Conservation (phyloP, 2,329 filamentous ascomycete genomes). For the Ramularia endophylla region DNA sequence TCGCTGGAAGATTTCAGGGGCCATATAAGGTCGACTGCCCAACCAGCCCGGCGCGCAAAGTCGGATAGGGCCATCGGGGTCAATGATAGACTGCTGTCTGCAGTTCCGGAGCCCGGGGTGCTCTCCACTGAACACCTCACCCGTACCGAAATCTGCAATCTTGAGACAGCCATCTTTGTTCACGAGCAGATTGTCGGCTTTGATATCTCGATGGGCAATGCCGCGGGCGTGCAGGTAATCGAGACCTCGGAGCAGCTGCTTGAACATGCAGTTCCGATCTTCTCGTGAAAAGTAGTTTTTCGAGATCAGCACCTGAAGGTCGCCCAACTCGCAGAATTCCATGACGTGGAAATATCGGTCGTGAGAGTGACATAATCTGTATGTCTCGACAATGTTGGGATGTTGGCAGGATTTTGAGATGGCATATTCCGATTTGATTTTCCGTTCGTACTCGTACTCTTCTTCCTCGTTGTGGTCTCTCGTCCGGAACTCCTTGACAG, state of each 20-base stretch:
- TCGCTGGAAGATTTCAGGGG: conserved; percentile 74
- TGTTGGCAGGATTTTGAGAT: conserved; percentile 81
- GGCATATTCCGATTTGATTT: conserved; percentile 86
- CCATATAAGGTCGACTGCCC: conserved; percentile 80
- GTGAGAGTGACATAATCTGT: conserved; percentile 64
- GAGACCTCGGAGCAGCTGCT: conserved; percentile 78
- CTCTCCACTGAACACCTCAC: conserved; percentile 75
- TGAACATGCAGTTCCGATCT: conserved; percentile 79
- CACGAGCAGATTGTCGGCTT: conserved; percentile 79
- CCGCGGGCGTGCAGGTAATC: conserved; percentile 76
- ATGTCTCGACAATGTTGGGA: conserved; percentile 78
- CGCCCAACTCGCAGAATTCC: conserved; percentile 82
- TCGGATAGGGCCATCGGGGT: conserved; percentile 65
- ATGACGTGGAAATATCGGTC: conserved; percentile 86
- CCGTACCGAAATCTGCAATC: conserved; percentile 87
- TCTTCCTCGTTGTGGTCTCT: conserved; percentile 61
- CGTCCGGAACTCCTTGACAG: conserved; percentile 81
- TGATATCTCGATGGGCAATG: conserved; percentile 86
- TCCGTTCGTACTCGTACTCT: conserved; percentile 71
- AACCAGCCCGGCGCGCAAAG: conserved; percentile 74
- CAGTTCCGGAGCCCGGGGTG: conserved; percentile 64
- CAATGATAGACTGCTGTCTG: conserved; percentile 55
- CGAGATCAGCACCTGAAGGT: conserved; percentile 69
- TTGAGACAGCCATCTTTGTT: conserved; percentile 76
- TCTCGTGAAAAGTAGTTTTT: conserved; percentile 59